Conservation (phyloP, 208 protist species). For the Wallacemonas rigidus region DNA sequence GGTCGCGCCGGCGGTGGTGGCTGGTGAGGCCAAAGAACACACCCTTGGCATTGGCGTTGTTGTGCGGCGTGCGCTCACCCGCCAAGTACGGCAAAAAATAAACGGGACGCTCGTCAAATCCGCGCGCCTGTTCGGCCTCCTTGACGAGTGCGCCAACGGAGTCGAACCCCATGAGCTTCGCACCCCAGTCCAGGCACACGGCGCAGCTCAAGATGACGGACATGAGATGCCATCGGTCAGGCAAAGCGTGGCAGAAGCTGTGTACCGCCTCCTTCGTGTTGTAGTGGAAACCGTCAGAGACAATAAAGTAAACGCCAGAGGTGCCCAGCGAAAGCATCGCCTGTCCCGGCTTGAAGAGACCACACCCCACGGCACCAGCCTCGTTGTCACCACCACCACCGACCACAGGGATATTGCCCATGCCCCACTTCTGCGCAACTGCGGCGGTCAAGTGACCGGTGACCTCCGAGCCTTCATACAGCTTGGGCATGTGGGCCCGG, state of each 20-base stretch:
- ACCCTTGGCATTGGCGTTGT: constrained; percentile 75
- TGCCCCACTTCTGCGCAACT: constrained; percentile 55
- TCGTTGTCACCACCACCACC: constrained; percentile 80
- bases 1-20: constrained; percentile 55
- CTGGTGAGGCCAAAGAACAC: constrained; percentile 78
- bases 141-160: constrained; percentile 57
- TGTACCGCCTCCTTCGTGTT: constrained; percentile 81
- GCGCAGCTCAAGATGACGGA: constrained; percentile 82
- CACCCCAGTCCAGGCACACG: constrained; percentile 75
- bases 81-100: constrained; percentile 79
- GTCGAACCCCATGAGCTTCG: constrained; percentile 63
- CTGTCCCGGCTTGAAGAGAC: constrained; percentile 67
- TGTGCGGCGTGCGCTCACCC: constrained; percentile 76
- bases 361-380: constrained; percentile 64
- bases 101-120: constrained; percentile 56
- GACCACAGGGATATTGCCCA: constrained; percentile 59
- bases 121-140: constrained; percentile 47
- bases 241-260: constrained; percentile 81
- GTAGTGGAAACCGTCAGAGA: constrained; percentile 72
- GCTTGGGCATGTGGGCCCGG: constrained; percentile 66
- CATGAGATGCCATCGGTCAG: constrained; percentile 78
- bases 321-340: constrained; percentile 85
- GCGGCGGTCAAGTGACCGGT: constrained; percentile 45
- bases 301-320: constrained; percentile 84
- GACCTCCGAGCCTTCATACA: constrained; percentile 68